Conservation (phyloP, 2,329 filamentous ascomycete genomes). For the Ophiosphaerella narmari region DNA sequence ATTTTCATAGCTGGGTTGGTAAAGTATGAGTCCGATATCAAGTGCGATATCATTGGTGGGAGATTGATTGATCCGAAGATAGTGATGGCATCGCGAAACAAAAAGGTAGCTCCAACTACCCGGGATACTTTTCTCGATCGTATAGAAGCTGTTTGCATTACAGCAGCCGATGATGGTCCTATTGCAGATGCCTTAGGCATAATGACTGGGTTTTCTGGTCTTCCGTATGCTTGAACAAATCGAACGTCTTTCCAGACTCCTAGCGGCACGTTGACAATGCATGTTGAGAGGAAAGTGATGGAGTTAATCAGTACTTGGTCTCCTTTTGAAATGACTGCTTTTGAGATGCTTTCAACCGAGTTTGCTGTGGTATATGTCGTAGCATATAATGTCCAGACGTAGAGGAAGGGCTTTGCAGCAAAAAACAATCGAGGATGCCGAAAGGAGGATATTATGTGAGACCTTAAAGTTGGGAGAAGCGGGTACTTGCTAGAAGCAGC, state of each 20-base stretch:
- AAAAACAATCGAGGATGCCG: slow-evolving; percentile 31
- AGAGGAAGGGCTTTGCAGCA: slow-evolving; percentile 31
- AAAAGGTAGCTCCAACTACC: slow-evolving; percentile 29
- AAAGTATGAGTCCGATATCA: slow-evolving; percentile 21
- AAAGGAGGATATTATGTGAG: slow-evolving; percentile 24
- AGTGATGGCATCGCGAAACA: slow-evolving; percentile 36
- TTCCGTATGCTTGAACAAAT: slow-evolving; percentile 34
- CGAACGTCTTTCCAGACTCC: slow-evolving; percentile 36
- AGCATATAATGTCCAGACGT: slow-evolving; percentile 36
- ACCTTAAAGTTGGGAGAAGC: slow-evolving; percentile 19
- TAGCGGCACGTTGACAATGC: slow-evolving; percentile 32
- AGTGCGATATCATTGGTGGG: slow-evolving; percentile 25
- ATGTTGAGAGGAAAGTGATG: slow-evolving; percentile 32
- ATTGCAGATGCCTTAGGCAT: not conserved
- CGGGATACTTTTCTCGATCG: slow-evolving; percentile 13
- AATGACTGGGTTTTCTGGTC: slow-evolving; percentile 2
- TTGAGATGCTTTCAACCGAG: slow-evolving; percentile 23
- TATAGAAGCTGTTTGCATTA: not conserved
- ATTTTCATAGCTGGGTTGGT: slow-evolving; percentile 22
- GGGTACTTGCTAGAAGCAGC: slow-evolving; percentile 20
- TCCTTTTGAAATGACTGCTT: slow-evolving; percentile 11
- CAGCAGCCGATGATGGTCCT: not conserved
- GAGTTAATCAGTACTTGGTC: slow-evolving; percentile 22
- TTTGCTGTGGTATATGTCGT: slow-evolving; percentile 35
- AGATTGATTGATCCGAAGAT: slow-evolving; percentile 37